Evolutionary conservation across 441 rosid genomes (phyloP).

Genomic region (Populus hybrid): DNA sequence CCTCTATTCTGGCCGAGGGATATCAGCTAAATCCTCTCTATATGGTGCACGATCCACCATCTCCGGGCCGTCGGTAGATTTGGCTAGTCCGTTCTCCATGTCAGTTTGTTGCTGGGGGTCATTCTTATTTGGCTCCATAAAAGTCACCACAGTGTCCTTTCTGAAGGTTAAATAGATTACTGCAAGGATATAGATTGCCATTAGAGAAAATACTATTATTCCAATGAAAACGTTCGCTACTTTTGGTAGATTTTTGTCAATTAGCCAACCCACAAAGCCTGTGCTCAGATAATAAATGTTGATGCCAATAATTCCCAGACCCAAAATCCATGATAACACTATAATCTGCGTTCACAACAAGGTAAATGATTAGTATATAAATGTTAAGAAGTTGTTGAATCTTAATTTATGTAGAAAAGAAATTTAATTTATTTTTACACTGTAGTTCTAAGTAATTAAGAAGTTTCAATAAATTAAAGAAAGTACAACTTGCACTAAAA

Average conservation of each 20-base stretch:
- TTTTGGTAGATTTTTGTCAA: conserved; percentile 40
- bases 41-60: conserved; percentile 22
- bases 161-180: conserved; percentile 50
- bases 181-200: conserved; percentile 44
- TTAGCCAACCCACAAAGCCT: conserved; percentile 54
- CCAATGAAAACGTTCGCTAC: conserved; percentile 45
- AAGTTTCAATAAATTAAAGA: background rate
- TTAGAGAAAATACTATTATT: conserved; percentile 49
- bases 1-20: conserved; percentile 31
- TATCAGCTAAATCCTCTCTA: conserved; percentile 51
- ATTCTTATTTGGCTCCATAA: conserved; percentile 33
- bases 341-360: conserved; percentile 38
- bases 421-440: background rate
- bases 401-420: background rate
- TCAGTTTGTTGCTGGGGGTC: background rate
- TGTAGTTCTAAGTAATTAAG: background rate
- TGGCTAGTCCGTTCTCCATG: conserved; percentile 26
- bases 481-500: background rate
- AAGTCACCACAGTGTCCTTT: conserved; percentile 46
- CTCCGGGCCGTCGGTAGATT: background rate
- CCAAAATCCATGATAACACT: conserved; percentile 60
- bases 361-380: background rate
- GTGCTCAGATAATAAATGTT: conserved; percentile 58
- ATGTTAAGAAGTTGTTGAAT: background rate
- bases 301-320: conserved; percentile 50